Base-by-base conservation (phyloP, 164 flowering plant species). In the Chimonanthus praecox region DNA sequence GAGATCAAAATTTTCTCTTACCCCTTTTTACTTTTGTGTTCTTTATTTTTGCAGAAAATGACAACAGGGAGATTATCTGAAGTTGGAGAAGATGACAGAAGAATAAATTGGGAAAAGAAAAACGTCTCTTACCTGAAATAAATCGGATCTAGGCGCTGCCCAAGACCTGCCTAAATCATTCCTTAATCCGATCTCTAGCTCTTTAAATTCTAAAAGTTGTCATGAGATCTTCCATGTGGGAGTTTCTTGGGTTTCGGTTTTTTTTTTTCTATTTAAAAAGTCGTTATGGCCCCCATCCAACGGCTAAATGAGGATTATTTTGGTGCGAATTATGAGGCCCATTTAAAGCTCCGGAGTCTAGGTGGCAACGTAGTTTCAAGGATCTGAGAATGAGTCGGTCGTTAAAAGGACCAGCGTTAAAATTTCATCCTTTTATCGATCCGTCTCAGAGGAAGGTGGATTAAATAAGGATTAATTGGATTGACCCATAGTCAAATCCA, bases 401-500 rank as follows among this genome's bases (percentile, higher is more conserved):
- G 60, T 13, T 54, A 10, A 54, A 50, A 4, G 60, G 60, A 3
- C 4, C 10, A 13, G 60, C 33, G n/a, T n/a, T 20, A 20, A 20
- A 20, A 20, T 20, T 0, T 0, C 21, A 20, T 0, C 21, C 21
- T 0, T 0, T 0, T 0, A 20, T 0, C 21, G 21, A 20, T 0
- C 21, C 21, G 21, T 20, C 21, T 20, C 0, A 20, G 21, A 20
- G 21, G 21, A 20, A 20, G 21, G 0, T 20, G 21, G 21, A 0
- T 20, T 20, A 20, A 20, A 20, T 20, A 20, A 20, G 21, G 21
- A 0, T 20, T 0, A 20, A 20, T 0, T 20, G 21, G 0, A 0
- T 20, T 20, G 21, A 20, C 21, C 0, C 0, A 0, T 20, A 20
- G 21, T 20, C 21, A 20, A 20, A 20, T 0, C 21, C 21, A 20